Evolutionary conservation across 1,284 basidiomycete species (phyloP).

Genomic region (Naganishia albida): DNA sequence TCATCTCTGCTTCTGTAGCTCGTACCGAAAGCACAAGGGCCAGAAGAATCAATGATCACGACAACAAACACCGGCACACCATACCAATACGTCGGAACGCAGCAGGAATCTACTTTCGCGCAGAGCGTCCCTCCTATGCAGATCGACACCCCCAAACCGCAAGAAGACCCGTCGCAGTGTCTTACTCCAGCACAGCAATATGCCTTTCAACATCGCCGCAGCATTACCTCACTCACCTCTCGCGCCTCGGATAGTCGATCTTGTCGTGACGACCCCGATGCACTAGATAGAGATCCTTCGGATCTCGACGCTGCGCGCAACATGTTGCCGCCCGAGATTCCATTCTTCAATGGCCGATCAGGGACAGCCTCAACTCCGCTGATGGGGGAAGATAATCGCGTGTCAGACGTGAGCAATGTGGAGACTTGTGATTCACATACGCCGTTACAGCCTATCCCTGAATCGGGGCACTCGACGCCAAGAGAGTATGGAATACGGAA

Average conservation of each 20-base stretch:
- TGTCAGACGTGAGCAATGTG: slow-evolving; percentile 8
- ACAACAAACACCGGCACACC: slow-evolving; percentile 26
- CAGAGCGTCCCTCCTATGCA: neutral
- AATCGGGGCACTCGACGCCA: neutral
- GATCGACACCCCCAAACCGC: neutral
- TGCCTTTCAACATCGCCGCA: slow-evolving; percentile 17
- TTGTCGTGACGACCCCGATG: neutral
- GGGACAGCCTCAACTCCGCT: neutral
- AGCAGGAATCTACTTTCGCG: neutral
- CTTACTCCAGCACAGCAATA: slow-evolving; percentile 18
- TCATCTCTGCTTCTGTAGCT: slow-evolving; percentile 33
- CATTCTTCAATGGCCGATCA: slow-evolving; percentile 11
- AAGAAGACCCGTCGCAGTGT: neutral
- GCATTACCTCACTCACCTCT: slow-evolving; percentile 1
- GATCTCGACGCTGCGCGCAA: slow-evolving; percentile 28
- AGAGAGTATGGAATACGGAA: neutral
- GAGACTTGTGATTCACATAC: slow-evolving; percentile 18
- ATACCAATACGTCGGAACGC: slow-evolving; percentile 15
- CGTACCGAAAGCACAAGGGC: slow-evolving; percentile 45
- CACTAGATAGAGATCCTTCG: slow-evolving; percentile 5
- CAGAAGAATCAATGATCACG: slow-evolving; percentile 34
- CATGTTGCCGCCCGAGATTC: slow-evolving; percentile 29
- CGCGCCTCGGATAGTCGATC: neutral
- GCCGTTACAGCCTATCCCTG: slow-evolving; percentile 13
- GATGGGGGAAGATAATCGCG: neutral